Percentiles rank a stretch among this genome's conserved stretches.
Evolutionary conservation across 192 early-diverging fungal species (phyloP).

Genomic region (Coemansia reversa): DNA sequence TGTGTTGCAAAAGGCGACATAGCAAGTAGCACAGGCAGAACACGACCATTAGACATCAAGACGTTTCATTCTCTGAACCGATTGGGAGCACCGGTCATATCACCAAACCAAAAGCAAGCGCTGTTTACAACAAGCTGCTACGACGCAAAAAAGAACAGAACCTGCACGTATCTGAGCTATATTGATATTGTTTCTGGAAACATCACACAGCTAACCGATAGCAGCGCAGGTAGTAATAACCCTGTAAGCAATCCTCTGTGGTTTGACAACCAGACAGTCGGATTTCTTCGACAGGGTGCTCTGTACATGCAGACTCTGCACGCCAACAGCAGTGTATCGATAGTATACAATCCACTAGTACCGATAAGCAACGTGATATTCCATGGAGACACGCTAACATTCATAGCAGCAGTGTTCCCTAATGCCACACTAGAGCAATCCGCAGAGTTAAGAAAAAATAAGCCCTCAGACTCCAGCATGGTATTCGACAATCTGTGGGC

Average conservation of each 20-base stretch:
- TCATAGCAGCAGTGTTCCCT: constrained; percentile 26
- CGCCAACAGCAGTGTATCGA: constrained; percentile 24
- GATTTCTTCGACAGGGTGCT: constrained; percentile 19
- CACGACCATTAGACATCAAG: constrained; percentile 48
- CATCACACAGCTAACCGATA: constrained; percentile 30
- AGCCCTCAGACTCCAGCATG: constrained; percentile 52
- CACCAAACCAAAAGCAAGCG: constrained; percentile 25
- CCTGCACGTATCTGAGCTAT: constrained; percentile 12
- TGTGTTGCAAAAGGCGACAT: neutral
- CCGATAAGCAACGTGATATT: constrained; percentile 26
- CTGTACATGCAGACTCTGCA: constrained; percentile 28
- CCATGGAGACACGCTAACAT: constrained; percentile 12
- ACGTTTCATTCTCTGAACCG: constrained; percentile 36
- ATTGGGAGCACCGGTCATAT: constrained; percentile 28
- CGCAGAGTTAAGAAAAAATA: constrained; percentile 33
- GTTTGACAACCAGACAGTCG: constrained; percentile 14
- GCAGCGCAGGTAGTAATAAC: neutral
- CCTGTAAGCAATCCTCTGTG: constrained; percentile 26
- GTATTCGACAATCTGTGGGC: constrained; percentile 71
- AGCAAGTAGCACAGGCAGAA: neutral
- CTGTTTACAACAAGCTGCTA: constrained; percentile 33
- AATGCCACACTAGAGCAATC: constrained; percentile 43
- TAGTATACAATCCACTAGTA: constrained; percentile 24
- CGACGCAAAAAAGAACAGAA: constrained; percentile 23
- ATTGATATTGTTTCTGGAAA: constrained; percentile 23